These are phyloP conservation scores for Vitellaria paradoxa DNA, from an alignment of 179 eudicot genomes.

Conservation along the genomic window DNA sequence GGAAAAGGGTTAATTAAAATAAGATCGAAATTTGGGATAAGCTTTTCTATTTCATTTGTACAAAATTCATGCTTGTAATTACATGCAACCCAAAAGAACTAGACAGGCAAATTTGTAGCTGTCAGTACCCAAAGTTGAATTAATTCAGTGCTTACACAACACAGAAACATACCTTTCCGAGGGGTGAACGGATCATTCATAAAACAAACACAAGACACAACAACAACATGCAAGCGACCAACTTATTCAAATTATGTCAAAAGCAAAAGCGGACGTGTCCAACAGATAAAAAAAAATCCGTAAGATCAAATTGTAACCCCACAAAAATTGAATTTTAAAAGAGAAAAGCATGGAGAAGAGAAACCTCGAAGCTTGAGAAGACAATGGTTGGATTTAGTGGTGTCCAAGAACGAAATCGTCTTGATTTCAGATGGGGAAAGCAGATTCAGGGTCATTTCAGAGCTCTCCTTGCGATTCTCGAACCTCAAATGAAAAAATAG, in stretches of 20 bases:
- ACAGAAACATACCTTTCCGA: background rate
- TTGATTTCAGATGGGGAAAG: conserved; percentile 59
- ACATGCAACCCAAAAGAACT: conserved; percentile 9
- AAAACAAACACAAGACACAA: background rate
- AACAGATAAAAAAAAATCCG: background rate
- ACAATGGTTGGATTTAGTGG: conserved; percentile 39
- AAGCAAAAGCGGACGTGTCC: background rate
- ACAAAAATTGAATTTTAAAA: background rate
- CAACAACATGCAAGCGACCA: background rate
- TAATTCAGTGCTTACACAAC: background rate
- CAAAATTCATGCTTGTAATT: background rate
- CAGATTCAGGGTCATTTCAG: conserved; percentile 62
- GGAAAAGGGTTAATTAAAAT: background rate
- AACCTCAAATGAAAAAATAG: background rate
- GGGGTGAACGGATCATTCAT: background rate
- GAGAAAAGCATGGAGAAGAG: conserved; percentile 10
- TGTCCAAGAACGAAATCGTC: conserved; percentile 59
- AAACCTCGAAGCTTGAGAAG: conserved; percentile 65
- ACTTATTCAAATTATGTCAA: background rate
- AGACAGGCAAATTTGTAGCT: background rate
- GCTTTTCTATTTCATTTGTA: background rate
- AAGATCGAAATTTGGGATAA: background rate
- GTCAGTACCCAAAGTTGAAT: background rate
- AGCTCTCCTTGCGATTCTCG: background rate
- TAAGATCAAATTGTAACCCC: background rate